Percentiles rank a stretch among this genome's conserved stretches.
phyloP scores from a whole-genome alignment of 2,329 filamentous ascomycete species.

The Neonectria coccinea region DNA sequence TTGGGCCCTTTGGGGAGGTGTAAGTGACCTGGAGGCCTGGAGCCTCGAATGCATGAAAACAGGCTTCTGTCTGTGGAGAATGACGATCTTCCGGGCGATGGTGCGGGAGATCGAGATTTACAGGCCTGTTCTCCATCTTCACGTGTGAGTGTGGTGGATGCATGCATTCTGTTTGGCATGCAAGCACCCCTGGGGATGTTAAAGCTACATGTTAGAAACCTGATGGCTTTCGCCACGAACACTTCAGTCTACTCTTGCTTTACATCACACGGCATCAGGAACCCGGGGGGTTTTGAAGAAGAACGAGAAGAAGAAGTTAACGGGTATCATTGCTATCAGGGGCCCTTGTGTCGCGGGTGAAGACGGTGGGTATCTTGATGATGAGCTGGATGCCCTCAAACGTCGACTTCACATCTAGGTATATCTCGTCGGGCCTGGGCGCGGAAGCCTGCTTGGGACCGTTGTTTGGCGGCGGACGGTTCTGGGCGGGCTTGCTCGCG shows the following conservation, averaged over 20 bases:
- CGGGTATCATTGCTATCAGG: constrained; percentile 21
- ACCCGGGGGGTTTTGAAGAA: no score
- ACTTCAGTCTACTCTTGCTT: not conserved
- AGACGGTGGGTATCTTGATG: constrained; percentile 68
- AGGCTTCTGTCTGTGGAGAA: constrained; percentile 18
- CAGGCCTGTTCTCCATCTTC: constrained; percentile 5
- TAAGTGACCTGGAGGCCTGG: not conserved
- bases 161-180: not conserved
- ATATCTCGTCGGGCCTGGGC: constrained; percentile 65
- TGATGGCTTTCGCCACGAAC: constrained; percentile 4
- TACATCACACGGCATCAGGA: not conserved
- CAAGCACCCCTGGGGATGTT: not conserved
- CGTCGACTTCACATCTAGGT: constrained; percentile 68
- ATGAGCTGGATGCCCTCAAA: constrained; percentile 68
- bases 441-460: constrained; percentile 50
- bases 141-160: constrained; percentile 4
- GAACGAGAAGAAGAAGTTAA: not conserved
- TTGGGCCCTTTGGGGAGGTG: constrained; percentile 11
- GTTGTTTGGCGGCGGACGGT: not conserved
- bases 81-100: constrained; percentile 10
- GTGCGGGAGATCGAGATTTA: constrained; percentile 25
- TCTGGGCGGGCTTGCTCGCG: constrained; percentile 10
- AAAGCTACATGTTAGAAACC: not conserved
- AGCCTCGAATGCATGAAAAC: constrained; percentile 22
- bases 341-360: constrained; percentile 56